Evolutionary conservation across 148 eudicot genomes (phyloP), one percentile per base, ranked within the genome.

Genomic region (Vaccinium vitisidaea): DNA sequence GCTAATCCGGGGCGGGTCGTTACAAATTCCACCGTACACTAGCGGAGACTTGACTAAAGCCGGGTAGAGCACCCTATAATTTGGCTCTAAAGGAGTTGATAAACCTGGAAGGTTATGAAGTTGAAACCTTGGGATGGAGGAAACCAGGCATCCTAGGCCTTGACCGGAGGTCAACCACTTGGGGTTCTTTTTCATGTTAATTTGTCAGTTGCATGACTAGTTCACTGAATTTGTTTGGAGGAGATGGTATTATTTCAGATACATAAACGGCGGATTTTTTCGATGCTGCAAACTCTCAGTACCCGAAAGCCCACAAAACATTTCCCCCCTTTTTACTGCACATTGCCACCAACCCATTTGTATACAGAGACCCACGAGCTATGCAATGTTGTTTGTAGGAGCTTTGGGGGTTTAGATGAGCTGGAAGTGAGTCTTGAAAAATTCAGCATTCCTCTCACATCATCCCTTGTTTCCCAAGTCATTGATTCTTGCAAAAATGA

Each of bases 391-490:
- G 90, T 92, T 77, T 92, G 83, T 18, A 86, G 86, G 19, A 85
- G 90, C n/a, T 49, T 87, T 82, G 95, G 95, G 11, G 81, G 92
- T 54, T 85, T 92, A 80, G 89, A 87, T 75, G 93, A 92, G 32
- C 85, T 92, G 79, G 95, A 92, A 80, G 84, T 67, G 30, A 88
- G 90, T 87, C 93, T 92, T 50, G 67, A 77, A 48, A 69, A 84
- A 71, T 69, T 85, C 79, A 67, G 46, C 27, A 52, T 87, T 75
- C 75, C 83, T 43, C 85, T 91, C 55, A 90, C 88, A 1, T 87
- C 95, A 5, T 86, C 91, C 10, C 81, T 83, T 69, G 95, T 92
- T 61, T 80, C 88, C 52, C 84, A 89, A 87, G 90, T 92, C 74
- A 86, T 92, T 30, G 84, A 92, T 77, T 89, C 82, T 16, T 91